Conservation (phyloP, 257 asterid genomes). For the Gynochthodes officinalis region DNA sequence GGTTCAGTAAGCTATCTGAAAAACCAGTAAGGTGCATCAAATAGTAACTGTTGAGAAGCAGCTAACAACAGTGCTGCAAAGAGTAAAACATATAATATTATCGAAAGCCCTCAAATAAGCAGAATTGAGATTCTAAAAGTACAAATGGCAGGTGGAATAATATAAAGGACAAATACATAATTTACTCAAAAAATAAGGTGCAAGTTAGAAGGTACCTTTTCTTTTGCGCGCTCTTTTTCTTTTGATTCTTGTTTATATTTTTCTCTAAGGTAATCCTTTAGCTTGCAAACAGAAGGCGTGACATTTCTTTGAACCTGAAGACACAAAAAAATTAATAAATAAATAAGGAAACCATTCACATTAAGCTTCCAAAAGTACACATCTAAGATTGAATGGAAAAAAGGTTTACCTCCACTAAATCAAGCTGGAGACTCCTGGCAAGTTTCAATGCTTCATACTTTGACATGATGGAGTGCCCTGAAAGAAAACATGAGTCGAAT, state of each 20-base stretch:
- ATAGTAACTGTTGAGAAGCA: not conserved
- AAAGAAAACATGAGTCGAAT: slow-evolving; percentile 16
- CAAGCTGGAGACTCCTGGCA: slow-evolving; percentile 57
- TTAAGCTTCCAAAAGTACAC: not conserved
- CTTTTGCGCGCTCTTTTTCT: slow-evolving; percentile 65
- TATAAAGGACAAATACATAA: not conserved
- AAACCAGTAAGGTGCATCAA: not conserved
- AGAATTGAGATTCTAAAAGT: not conserved
- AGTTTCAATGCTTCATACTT: slow-evolving; percentile 50
- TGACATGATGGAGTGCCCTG: slow-evolving; percentile 62
- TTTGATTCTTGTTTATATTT: slow-evolving; percentile 50
- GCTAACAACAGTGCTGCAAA: not conserved
- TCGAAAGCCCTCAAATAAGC: not conserved
- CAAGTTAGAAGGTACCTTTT: slow-evolving; percentile 34
- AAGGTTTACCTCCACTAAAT: slow-evolving; percentile 76
- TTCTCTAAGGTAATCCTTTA: slow-evolving; percentile 61
- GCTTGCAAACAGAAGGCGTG: slow-evolving; percentile 82
- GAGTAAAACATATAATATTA: not conserved
- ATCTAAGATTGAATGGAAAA: not conserved
- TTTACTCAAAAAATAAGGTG: not conserved
- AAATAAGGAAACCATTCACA: too few relatives aligned
- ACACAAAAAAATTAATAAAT: not conserved
- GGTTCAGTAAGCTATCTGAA: not conserved
- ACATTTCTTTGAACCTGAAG: slow-evolving; percentile 61
- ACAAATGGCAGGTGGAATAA: not conserved